phyloP scores from a whole-genome alignment of 2,329 filamentous ascomycete species.

The Hypoxylon sp. region DNA sequence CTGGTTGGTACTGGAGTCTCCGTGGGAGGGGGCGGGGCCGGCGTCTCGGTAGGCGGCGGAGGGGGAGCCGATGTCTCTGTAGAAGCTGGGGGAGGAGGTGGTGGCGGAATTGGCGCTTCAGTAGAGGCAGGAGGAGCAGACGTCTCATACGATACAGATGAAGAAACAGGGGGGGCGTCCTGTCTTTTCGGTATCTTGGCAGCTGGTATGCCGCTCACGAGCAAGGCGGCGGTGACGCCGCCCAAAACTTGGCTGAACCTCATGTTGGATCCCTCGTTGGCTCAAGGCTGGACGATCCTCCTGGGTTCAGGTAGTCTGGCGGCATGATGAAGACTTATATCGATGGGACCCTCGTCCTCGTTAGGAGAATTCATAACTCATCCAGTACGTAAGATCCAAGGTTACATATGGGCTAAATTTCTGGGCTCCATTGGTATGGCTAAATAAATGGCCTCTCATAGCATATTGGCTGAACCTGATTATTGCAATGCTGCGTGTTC shows the following conservation, averaged over 20 bases:
- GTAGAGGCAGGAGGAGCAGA: constrained; percentile 26
- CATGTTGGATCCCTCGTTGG: constrained; percentile 42
- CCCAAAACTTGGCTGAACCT: constrained; percentile 44
- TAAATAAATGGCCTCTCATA: constrained; percentile 33
- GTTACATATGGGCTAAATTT: constrained; percentile 29
- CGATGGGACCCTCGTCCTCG: constrained; percentile 13
- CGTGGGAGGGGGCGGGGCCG: constrained; percentile 1
- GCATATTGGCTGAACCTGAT: constrained; percentile 43
- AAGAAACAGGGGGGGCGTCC: constrained; percentile 21
- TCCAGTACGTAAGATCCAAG: constrained; percentile 27
- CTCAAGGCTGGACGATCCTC: constrained; percentile 38
- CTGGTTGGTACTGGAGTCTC: constrained; percentile 6
- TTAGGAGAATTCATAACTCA: constrained; percentile 20
- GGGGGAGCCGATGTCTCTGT: constrained; percentile 10
- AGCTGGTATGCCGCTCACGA: constrained; percentile 45
- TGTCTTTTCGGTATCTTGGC: constrained; percentile 40
- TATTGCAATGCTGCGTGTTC: constrained; percentile 36
- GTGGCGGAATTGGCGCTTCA: constrained; percentile 17
- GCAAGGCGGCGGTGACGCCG: constrained; percentile 46
- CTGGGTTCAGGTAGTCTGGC: constrained; percentile 24
- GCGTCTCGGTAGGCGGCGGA: not conserved
- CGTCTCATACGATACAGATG: constrained; percentile 8
- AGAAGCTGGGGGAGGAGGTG: constrained; percentile 10
- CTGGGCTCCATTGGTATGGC: constrained; percentile 36
- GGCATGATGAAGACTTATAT: constrained; percentile 40